Evolutionary conservation across 257 asterid genomes (phyloP).

Genomic region (Solanum peruvianum): DNA sequence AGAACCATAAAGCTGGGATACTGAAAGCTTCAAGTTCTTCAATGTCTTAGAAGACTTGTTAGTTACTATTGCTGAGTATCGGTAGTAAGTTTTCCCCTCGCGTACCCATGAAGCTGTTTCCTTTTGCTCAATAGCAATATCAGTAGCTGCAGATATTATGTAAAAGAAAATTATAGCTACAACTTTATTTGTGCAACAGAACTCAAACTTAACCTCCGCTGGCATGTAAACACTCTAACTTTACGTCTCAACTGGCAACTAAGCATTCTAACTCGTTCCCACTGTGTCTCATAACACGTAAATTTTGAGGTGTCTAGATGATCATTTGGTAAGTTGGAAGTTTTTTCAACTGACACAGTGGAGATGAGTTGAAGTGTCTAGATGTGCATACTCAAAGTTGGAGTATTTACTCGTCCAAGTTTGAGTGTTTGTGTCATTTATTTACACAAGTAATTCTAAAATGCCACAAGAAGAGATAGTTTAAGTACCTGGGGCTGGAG

Average conservation of each 20-base stretch:
- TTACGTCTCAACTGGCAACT: background rate
- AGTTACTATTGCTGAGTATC: constrained; percentile 17
- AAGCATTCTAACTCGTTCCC: background rate
- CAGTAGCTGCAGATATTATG: constrained; percentile 28
- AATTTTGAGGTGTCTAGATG: background rate
- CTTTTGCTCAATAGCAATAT: constrained; percentile 37
- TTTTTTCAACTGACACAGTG: background rate
- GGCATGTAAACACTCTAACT: background rate
- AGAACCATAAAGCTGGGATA: constrained; percentile 39
- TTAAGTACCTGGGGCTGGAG: constrained; percentile 47
- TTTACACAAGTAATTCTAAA: background rate
- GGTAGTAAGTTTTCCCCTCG: background rate
- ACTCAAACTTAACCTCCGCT: background rate
- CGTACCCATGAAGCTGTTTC: constrained; percentile 55
- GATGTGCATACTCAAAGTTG: background rate
- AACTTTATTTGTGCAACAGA: background rate
- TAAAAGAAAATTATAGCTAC: background rate
- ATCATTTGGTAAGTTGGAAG: background rate
- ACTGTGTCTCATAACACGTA: background rate
- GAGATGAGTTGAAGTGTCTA: background rate
- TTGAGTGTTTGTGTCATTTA: background rate
- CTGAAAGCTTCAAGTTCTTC: constrained; percentile 26
- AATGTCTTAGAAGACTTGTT: constrained; percentile 32
- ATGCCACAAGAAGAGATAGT: background rate
- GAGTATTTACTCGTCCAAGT: background rate